These are phyloP conservation scores for Coemansia sp. DNA, from an alignment of 371 early-diverging fungal genomes.

Conservation along the genomic window DNA sequence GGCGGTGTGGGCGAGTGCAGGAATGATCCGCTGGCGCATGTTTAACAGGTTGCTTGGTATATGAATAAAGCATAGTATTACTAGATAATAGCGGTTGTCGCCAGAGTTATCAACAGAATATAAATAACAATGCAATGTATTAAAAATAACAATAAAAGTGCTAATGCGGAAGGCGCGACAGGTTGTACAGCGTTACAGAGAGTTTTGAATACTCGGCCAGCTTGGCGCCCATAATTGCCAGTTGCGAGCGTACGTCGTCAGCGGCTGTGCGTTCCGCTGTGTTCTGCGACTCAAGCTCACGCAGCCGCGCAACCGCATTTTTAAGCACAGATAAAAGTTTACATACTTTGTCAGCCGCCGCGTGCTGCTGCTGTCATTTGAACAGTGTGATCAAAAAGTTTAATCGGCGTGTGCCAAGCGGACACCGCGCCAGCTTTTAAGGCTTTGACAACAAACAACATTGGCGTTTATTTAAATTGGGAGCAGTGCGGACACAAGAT, in stretches of 20 bases:
- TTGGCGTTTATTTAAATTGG: too few relatives aligned
- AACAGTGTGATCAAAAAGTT: too few relatives aligned
- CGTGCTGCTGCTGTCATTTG: not conserved
- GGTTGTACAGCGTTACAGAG: constrained; percentile 11
- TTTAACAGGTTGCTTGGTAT: too few relatives aligned
- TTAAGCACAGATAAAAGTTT: constrained; percentile 23
- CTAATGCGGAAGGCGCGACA: constrained; percentile 12
- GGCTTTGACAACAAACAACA: too few relatives aligned
- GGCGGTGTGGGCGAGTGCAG: too few relatives aligned
- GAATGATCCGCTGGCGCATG: too few relatives aligned
- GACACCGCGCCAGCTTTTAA: too few relatives aligned
- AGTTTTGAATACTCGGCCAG: constrained; percentile 22
- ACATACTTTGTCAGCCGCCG: constrained; percentile 9
- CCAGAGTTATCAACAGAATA: too few relatives aligned
- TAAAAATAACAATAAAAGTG: not conserved
- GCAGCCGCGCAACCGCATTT: constrained; percentile 29
- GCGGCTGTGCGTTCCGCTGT: constrained; percentile 9
- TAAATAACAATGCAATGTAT: not conserved
- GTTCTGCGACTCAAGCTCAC: constrained; percentile 22
- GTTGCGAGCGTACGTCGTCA: constrained; percentile 17
- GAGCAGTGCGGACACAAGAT: too few relatives aligned
- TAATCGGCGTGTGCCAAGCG: too few relatives aligned
- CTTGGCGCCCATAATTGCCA: constrained; percentile 11
- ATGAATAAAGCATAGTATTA: too few relatives aligned
- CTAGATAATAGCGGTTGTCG: too few relatives aligned